phyloP scores from a whole-genome alignment of 176 grass and related monocot genomes.

The Carex myosuroides region DNA sequence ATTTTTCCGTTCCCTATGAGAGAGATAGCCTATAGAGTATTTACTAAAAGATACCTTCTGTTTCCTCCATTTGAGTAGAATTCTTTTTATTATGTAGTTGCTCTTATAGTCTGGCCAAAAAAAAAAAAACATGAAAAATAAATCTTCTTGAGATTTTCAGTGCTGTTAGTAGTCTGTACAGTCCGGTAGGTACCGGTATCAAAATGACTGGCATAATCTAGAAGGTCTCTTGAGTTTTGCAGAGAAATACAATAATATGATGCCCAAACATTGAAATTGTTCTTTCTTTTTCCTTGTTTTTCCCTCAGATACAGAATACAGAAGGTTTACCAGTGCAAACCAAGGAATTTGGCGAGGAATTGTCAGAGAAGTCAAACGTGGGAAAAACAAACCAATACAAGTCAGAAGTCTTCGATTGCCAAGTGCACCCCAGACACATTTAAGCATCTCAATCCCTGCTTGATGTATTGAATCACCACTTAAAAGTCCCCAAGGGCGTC shows the following conservation, averaged over 20 bases:
- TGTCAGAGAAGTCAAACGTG: slow-evolving; percentile 31
- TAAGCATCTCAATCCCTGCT: slow-evolving; percentile 28
- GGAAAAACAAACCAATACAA: slow-evolving; percentile 31
- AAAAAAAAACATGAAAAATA: too few species aligned
- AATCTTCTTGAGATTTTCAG: background rate
- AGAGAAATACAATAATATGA: background rate
- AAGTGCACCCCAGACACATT: background rate
- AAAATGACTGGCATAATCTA: background rate
- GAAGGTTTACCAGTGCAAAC: slow-evolving; percentile 36
- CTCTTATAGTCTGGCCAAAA: too few species aligned
- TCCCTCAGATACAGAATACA: slow-evolving; percentile 39
- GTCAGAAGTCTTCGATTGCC: slow-evolving; percentile 33
- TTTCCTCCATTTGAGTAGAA: background rate
- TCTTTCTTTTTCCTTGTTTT: background rate
- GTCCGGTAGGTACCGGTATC: background rate
- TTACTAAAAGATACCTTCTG: background rate
- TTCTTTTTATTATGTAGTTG: too few species aligned
- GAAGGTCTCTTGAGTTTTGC: background rate
- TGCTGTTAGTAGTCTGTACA: background rate
- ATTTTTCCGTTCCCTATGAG: background rate
- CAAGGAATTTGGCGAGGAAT: slow-evolving; percentile 30
- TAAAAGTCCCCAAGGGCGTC: slow-evolving; percentile 57
- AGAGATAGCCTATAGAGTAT: background rate
- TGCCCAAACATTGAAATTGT: slow-evolving; percentile 1
- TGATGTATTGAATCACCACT: slow-evolving; percentile 23